Base-by-base conservation (phyloP, 2,329 filamentous ascomycete genomes). In the Hymenoscyphus fraxineus region DNA sequence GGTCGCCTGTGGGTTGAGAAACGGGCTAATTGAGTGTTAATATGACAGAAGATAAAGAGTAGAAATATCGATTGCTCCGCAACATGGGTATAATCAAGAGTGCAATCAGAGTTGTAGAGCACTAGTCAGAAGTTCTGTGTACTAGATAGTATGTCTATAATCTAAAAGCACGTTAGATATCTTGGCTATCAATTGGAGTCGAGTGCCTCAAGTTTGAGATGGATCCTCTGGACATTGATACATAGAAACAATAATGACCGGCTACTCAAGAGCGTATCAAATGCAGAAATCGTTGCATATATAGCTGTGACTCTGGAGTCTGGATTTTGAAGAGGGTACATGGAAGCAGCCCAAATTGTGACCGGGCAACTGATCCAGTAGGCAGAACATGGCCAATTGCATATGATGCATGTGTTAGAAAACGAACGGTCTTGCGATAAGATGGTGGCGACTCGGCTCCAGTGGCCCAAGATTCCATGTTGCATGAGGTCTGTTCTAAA, bases 221-320 rank as follows among this genome's bases (percentile, higher is more conserved):
- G 19, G 35, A n/a, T 39, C 39, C 57, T 59, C 10, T 59, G 57
- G 12, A 35, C 15, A n/a, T 59, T 59, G 32, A 59, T 41, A 40
- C 57, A 41, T 19, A 16, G 35, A 1, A 41, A n/a, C 7, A 27
- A 15, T 6, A 59, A 39, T 41, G 4, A 6, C 0, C 35, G 57
- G 2, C 13, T 32, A 10, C 35, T 59, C 27, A 59, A 13, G 16
- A 59, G 31, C 2, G 38, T 59, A 15, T 35, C 57, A 16, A 22
- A 19, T 22, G 35, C n/a, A 15, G 57, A 40, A 19, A 38, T 15
- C 39, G 31, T 10, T 40, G 32, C 10, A 40, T 39, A 35, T 51
- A 27, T 51, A 51, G 19, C n/a, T 3, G 44, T 51, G 22, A 22
- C 7, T 22, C 3, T 51, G 2, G 19, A 51, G 10, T 51, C 12